Conservation (phyloP, 2,329 filamentous ascomycete genomes). For the Trichoderma citrinoviride region DNA sequence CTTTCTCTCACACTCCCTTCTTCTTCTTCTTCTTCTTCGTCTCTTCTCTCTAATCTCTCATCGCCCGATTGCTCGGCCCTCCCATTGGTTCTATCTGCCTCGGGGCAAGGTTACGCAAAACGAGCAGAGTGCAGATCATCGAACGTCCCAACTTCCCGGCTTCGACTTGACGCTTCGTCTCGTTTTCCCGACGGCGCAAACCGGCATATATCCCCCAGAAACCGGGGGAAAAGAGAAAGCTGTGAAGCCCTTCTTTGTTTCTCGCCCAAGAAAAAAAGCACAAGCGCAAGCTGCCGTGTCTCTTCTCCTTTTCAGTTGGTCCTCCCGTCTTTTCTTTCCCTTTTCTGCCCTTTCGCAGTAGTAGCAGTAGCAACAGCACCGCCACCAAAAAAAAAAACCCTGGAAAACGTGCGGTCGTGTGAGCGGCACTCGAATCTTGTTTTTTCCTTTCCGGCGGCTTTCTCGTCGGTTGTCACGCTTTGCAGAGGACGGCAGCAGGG, state of each 20-base stretch:
- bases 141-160: background rate
- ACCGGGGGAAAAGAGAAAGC: background rate
- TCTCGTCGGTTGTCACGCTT: background rate
- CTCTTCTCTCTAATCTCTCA: background rate
- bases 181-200: slow-evolving; percentile 2
- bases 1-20: background rate
- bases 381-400: background rate
- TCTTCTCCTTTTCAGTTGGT: too few relatives aligned
- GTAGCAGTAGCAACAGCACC: background rate
- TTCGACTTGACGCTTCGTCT: background rate
- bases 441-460: too few relatives aligned
- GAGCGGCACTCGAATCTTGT: background rate
- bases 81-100: slow-evolving; percentile 21
- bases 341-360: background rate
- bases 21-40: background rate
- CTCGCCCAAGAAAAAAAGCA: background rate
- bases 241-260: background rate
- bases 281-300: background rate
- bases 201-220: background rate
- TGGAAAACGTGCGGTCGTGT: slow-evolving; percentile 5
- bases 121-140: slow-evolving; percentile 13
- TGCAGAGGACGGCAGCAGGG: background rate
- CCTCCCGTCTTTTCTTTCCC: background rate
- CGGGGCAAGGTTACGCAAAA: slow-evolving; percentile 22
- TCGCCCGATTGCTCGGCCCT: slow-evolving; percentile 8